Conservation (phyloP, 2,329 filamentous ascomycete species). For the Pyricularia pennisetigena region DNA sequence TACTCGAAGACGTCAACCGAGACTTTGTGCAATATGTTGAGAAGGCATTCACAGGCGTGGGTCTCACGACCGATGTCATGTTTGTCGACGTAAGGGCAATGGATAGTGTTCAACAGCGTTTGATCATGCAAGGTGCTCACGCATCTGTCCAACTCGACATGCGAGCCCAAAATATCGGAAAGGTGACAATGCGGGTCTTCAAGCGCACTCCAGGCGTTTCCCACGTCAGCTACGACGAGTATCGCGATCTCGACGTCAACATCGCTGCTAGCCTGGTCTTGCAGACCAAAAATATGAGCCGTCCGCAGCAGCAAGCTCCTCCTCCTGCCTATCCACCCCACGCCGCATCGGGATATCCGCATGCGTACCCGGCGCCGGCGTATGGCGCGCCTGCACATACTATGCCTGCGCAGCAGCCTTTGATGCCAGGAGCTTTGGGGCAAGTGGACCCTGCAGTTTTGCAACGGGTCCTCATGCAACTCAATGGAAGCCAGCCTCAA, state of each 20-base stretch:
- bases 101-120: slow-evolving; percentile 69
- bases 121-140: slow-evolving; percentile 81
- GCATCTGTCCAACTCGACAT: slow-evolving; percentile 72
- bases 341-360: slow-evolving; percentile 5
- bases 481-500: slow-evolving; percentile 25
- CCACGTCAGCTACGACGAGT: slow-evolving; percentile 79
- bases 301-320: slow-evolving; percentile 14
- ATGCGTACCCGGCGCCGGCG: not conserved
- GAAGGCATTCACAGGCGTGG: slow-evolving; percentile 59
- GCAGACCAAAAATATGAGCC: slow-evolving; percentile 47
- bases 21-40: slow-evolving; percentile 75
- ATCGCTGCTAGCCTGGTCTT: slow-evolving; percentile 75
- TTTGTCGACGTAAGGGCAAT: slow-evolving; percentile 63
- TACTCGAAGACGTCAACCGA: slow-evolving; percentile 66
- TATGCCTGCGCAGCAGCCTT: slow-evolving; percentile 17
- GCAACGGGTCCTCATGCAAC: slow-evolving; percentile 58
- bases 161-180: slow-evolving; percentile 57
- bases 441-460: slow-evolving; percentile 59
- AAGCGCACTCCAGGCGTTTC: slow-evolving; percentile 65
- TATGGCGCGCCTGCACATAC: slow-evolving; percentile 19
- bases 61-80: slow-evolving; percentile 69
- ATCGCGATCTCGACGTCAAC: slow-evolving; percentile 68
- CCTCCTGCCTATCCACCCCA: slow-evolving; percentile 14
- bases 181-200: slow-evolving; percentile 76
- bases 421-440: slow-evolving; percentile 30